phyloP scores from a whole-genome alignment of 2,329 filamentous ascomycete species.

The Elsinoe fawcettii region DNA sequence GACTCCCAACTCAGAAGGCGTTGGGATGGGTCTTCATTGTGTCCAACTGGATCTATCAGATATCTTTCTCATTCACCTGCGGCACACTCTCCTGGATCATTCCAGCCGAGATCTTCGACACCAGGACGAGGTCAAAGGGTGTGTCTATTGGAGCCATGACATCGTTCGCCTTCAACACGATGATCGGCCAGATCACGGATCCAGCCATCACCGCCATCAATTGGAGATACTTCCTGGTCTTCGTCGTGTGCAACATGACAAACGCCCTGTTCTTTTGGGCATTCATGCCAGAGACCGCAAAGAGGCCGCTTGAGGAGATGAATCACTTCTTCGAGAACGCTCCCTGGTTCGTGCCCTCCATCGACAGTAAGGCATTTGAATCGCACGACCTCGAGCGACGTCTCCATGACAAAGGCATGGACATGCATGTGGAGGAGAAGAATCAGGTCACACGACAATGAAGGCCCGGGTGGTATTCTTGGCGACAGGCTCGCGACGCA shows the following conservation, averaged over 20 bases:
- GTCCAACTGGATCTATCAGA: slow-evolving; percentile 76
- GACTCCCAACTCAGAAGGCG: no score
- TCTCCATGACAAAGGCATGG: no score
- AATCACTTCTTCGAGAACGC: slow-evolving; percentile 23
- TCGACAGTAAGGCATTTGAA: no score
- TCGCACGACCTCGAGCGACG: no score
- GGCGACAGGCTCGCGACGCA: no score
- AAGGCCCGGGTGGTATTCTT: no score
- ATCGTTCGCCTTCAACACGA: slow-evolving; percentile 26
- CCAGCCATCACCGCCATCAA: slow-evolving; percentile 21
- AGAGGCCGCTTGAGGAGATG: slow-evolving; percentile 30
- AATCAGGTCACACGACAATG: no score
- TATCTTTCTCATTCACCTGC: slow-evolving; percentile 63
- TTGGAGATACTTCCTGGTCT: slow-evolving; percentile 25
- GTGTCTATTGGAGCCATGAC: slow-evolving; percentile 66
- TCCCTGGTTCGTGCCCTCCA: slow-evolving; percentile 20
- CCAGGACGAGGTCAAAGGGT: slow-evolving; percentile 63
- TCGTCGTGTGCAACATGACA: slow-evolving; percentile 24
- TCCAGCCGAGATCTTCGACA: slow-evolving; percentile 69
- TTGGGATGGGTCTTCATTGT: no score
- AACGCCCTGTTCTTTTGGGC: slow-evolving; percentile 46
- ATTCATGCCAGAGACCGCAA: slow-evolving; percentile 65
- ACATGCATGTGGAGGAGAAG: no score
- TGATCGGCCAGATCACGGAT: slow-evolving; percentile 24
- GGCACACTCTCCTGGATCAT: slow-evolving; percentile 56